phyloP scores from a whole-genome alignment of 805 yeast species.

The Zygoascus tannicola region DNA sequence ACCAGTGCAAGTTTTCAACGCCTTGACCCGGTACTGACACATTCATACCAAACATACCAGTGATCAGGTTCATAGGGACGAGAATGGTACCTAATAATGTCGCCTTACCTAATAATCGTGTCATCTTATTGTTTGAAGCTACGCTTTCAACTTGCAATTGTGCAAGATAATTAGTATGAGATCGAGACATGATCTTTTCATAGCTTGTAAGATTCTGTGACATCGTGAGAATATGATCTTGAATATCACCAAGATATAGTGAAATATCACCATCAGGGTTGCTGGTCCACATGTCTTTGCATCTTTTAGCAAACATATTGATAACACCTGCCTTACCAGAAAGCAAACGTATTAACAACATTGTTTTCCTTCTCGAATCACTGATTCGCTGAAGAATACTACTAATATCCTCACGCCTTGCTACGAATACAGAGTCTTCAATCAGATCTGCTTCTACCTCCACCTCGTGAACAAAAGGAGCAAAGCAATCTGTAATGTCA shows the following conservation, averaged over 20 bases:
- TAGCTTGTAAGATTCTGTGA: slow-evolving; percentile 80
- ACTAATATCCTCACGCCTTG: slow-evolving; percentile 65
- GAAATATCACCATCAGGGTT: slow-evolving; percentile 86
- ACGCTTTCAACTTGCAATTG: slow-evolving; percentile 91
- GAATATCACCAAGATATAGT: slow-evolving; percentile 86
- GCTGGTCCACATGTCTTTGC: slow-evolving; percentile 58
- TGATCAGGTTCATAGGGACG: slow-evolving; percentile 80
- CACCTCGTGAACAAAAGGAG: slow-evolving; percentile 48
- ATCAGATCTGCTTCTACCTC: slow-evolving; percentile 57
- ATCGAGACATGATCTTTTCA: slow-evolving; percentile 86
- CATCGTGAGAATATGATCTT: slow-evolving; percentile 95
- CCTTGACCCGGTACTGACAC: slow-evolving; percentile 72
- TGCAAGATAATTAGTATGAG: slow-evolving; percentile 87
- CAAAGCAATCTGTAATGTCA: slow-evolving; percentile 57
- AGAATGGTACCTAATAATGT: slow-evolving; percentile 84
- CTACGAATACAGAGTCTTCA: slow-evolving; percentile 75
- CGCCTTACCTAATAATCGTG: slow-evolving; percentile 80
- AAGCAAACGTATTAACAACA: slow-evolving; percentile 82
- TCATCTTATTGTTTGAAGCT: slow-evolving; percentile 72
- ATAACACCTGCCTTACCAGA: slow-evolving; percentile 95
- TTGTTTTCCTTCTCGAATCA: slow-evolving; percentile 79
- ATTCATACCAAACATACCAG: slow-evolving; percentile 95
- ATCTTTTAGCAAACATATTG: slow-evolving; percentile 90
- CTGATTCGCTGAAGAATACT: slow-evolving; percentile 74
- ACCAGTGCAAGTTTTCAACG: slow-evolving; percentile 46